Percentiles rank a stretch among this genome's conserved stretches.
These are phyloP conservation scores for Leccinum longicurvipes DNA, from an alignment of 768 basidiomycete species.

Conservation along the genomic window DNA sequence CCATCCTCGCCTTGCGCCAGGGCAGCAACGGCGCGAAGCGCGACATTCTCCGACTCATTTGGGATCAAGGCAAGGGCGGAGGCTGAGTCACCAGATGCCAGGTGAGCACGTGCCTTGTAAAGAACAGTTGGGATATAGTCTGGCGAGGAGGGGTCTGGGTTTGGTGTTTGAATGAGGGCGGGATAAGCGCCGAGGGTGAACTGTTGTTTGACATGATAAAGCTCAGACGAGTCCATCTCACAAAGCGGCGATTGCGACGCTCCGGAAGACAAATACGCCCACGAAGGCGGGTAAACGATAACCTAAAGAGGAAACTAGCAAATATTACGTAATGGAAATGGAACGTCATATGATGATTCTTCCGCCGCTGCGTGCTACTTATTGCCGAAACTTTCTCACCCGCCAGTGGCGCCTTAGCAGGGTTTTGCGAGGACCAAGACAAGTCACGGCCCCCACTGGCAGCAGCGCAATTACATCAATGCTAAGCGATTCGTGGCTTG, in stretches of 20 bases:
- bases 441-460: background rate
- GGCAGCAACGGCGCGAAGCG: slow-evolving; percentile 66
- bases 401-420: background rate
- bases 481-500: background rate
- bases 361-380: background rate
- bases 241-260: background rate
- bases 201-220: slow-evolving; percentile 72
- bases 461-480: background rate
- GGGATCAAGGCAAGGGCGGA: slow-evolving; percentile 58
- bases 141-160: slow-evolving; percentile 59
- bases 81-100: slow-evolving; percentile 62
- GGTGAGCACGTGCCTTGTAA: slow-evolving; percentile 75
- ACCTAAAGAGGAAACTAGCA: no score
- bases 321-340: background rate
- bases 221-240: slow-evolving; percentile 54
- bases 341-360: background rate
- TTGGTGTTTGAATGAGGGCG: slow-evolving; percentile 48
- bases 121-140: slow-evolving; percentile 65
- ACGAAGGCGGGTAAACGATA: no score
- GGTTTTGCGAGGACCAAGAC: no score
- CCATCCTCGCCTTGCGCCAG: no score
- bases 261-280: background rate
- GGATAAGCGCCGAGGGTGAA: slow-evolving; percentile 77
- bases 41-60: slow-evolving; percentile 55
- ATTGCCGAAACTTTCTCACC: background rate